phyloP scores from a whole-genome alignment of 805 yeast genomes.

The Metschnikowia shivogae region DNA sequence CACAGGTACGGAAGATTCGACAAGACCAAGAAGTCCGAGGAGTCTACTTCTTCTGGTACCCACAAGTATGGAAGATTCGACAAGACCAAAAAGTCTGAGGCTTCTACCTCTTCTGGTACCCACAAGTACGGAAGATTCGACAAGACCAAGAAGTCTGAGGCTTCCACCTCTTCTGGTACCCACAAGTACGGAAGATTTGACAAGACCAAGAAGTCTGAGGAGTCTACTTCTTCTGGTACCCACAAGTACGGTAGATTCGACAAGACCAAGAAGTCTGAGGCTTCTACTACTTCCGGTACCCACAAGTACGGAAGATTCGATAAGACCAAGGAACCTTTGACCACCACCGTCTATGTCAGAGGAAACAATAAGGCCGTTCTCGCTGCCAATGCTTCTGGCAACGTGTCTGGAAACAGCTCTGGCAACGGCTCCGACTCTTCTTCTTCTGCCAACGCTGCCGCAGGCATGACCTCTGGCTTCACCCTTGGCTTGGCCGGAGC shows the following conservation, averaged over 20 bases:
- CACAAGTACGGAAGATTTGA: conserved; percentile 24
- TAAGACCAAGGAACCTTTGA: conserved; percentile 29
- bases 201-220: conserved; percentile 12
- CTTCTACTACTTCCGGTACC: conserved; percentile 31
- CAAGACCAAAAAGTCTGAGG: conserved; percentile 33
- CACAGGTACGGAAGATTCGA: conserved; percentile 25
- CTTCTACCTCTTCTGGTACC: conserved; percentile 31
- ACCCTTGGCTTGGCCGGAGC: conserved; percentile 39
- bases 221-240: conserved; percentile 23
- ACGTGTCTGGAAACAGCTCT: conserved; percentile 16
- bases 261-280: conserved; percentile 33
- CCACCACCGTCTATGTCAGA: conserved; percentile 34
- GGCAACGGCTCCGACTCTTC: conserved; percentile 21
- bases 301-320: conserved; percentile 34
- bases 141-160: conserved; percentile 21
- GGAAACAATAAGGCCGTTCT: conserved; percentile 14
- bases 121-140: conserved; percentile 34
- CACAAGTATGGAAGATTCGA: conserved; percentile 30
- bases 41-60: conserved; percentile 23
- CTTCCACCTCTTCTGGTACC: conserved; percentile 23
- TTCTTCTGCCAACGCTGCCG: conserved; percentile 23
- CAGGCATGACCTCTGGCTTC: conserved; percentile 15
- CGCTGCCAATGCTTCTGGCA: conserved; percentile 3
- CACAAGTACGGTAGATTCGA: conserved; percentile 30
- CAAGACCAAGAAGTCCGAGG: conserved; percentile 12